Percentiles rank a stretch among this genome's conserved stretches.
These are phyloP conservation scores for Phytophthora podocarpi DNA, from an alignment of 352 stramenopile genomes.

Conservation along the genomic window DNA sequence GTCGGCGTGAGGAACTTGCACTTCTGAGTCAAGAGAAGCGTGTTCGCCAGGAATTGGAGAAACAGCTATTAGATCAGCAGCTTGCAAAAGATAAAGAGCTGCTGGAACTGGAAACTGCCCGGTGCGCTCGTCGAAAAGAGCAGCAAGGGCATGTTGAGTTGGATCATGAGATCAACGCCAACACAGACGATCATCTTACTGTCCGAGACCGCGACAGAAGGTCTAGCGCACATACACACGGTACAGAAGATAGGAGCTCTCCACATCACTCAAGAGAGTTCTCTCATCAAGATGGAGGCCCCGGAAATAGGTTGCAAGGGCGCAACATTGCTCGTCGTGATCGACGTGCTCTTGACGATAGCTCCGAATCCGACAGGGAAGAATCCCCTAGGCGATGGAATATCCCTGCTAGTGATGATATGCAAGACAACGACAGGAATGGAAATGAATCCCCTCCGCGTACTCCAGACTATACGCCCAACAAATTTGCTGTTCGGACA, in stretches of 20 bases:
- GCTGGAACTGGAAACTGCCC: conserved; percentile 43
- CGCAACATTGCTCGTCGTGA: background rate
- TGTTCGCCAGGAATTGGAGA: conserved; percentile 61
- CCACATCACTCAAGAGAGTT: background rate
- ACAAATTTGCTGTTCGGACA: conserved; percentile 1
- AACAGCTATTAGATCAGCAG: conserved; percentile 45
- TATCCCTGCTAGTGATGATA: conserved; percentile 1
- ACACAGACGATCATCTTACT: conserved; percentile 16
- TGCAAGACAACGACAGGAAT: background rate
- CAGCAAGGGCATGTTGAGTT: conserved; percentile 33
- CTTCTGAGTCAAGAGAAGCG: conserved; percentile 57
- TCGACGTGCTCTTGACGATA: conserved; percentile 6
- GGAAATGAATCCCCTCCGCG: conserved; percentile 1
- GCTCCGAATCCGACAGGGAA: conserved; percentile 10
- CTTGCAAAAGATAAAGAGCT: conserved; percentile 55
- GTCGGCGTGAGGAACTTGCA: conserved; percentile 48
- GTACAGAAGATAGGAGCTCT: background rate
- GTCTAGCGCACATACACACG: background rate
- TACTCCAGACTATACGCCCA: conserved; percentile 11
- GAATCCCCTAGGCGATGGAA: conserved; percentile 10
- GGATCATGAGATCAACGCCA: conserved; percentile 28
- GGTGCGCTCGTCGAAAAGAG: conserved; percentile 35
- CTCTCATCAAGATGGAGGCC: background rate
- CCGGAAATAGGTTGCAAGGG: background rate
- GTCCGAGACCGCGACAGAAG: conserved; percentile 3